Evolutionary conservation across 495 filamentous ascomycete species (phyloP).

Genomic region (Lasiosphaeriaceae sp.): DNA sequence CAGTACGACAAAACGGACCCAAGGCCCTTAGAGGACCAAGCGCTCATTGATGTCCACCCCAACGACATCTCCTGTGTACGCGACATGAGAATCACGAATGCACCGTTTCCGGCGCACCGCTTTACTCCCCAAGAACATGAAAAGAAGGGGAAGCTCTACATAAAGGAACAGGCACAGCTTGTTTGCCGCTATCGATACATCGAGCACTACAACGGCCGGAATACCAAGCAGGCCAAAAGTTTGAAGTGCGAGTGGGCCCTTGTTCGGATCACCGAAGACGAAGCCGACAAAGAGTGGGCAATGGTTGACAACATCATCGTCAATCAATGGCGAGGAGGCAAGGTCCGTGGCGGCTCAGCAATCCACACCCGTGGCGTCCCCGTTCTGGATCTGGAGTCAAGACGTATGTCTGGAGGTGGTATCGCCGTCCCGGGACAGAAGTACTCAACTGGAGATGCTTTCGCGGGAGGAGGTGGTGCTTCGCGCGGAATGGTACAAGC

Average conservation of each 20-base stretch:
- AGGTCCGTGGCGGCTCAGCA: conserved; percentile 33
- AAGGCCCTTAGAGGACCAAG: conserved; percentile 35
- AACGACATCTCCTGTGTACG: conserved; percentile 32
- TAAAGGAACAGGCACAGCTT: conserved; percentile 29
- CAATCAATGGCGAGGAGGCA: conserved; percentile 38
- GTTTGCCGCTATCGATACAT: conserved; percentile 37
- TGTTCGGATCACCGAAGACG: conserved; percentile 17
- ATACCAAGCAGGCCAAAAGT: neutral
- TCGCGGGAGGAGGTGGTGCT: conserved; percentile 74
- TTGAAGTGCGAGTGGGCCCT: conserved; percentile 33
- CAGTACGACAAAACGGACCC: conserved; percentile 42
- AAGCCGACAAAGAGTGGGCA: conserved; percentile 13
- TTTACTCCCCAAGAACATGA: conserved; percentile 9
- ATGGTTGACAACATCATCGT: conserved; percentile 9
- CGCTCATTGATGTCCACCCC: conserved; percentile 39
- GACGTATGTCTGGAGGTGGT: too few relatives aligned
- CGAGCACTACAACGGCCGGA: conserved; percentile 17
- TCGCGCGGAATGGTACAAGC: conserved; percentile 64
- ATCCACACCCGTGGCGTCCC: neutral
- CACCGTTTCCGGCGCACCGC: conserved; percentile 36
- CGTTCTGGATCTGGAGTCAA: neutral
- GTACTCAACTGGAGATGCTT: conserved; percentile 68
- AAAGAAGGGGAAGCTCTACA: conserved; percentile 11
- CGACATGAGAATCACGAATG: conserved; percentile 50
- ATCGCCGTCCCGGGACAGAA: conserved; percentile 22